Conservation (phyloP, 108 stramenopile species). For the Nannochloropsis oceanica region DNA sequence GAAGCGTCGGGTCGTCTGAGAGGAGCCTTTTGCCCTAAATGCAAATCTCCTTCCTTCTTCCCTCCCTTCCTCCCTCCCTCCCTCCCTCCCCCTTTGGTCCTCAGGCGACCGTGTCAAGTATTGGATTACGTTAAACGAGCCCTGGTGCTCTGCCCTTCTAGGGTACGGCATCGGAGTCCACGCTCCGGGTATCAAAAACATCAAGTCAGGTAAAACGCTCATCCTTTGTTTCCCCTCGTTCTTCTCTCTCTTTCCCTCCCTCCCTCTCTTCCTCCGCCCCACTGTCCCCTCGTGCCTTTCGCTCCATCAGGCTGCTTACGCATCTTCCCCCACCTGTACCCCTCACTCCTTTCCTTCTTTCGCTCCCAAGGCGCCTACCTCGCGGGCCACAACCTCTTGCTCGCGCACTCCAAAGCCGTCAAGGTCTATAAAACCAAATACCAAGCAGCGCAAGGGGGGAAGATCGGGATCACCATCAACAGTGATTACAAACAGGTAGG, state of each 20-base stretch:
- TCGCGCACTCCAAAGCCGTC: slow-evolving; percentile 69
- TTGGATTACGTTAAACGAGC: slow-evolving; percentile 69
- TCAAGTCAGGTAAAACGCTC: slow-evolving; percentile 1
- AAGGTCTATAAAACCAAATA: slow-evolving; percentile 49
- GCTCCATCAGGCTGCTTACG: no score
- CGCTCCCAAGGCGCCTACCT: slow-evolving; percentile 43
- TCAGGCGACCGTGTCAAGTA: slow-evolving; percentile 27
- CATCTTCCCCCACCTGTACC: not conserved
- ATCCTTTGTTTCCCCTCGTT: not conserved
- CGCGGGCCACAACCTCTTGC: slow-evolving; percentile 61
- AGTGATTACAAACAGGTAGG: slow-evolving; percentile 45
- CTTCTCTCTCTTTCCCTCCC: not conserved
- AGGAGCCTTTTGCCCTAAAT: no score
- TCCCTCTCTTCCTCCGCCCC: not conserved
- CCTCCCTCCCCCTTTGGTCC: slow-evolving; percentile 53
- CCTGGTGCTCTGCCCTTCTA: slow-evolving; percentile 62
- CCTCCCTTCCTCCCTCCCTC: slow-evolving; percentile 3
- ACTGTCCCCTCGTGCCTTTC: not conserved
- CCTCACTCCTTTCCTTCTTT: not conserved
- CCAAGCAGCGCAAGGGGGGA: slow-evolving; percentile 34
- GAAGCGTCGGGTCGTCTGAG: no score
- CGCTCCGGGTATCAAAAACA: slow-evolving; percentile 52
- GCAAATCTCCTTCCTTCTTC: no score
- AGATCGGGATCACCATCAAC: slow-evolving; percentile 66
- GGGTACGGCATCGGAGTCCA: slow-evolving; percentile 68